phyloP scores from a whole-genome alignment of 177 flowering plant species.

The Vitis hybrid region DNA sequence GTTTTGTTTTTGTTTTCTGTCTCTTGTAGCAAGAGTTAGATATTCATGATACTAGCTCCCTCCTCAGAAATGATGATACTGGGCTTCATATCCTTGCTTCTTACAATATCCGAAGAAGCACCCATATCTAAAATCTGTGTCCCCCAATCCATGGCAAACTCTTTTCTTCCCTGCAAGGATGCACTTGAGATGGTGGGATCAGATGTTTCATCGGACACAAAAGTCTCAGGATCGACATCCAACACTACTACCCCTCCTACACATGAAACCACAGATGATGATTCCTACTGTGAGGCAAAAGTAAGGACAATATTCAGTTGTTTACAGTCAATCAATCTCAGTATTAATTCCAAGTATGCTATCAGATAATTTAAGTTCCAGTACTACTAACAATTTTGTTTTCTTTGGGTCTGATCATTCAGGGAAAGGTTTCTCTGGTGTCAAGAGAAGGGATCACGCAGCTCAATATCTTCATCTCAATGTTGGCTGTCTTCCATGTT shows the following conservation, averaged over 20 bases:
- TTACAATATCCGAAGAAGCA: conserved; percentile 15
- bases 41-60: neutral
- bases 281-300: conserved; percentile 10
- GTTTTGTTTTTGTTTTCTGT: neutral
- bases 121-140: conserved; percentile 25
- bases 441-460: conserved; percentile 17
- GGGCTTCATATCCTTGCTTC: conserved; percentile 21
- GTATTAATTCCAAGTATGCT: too few relatives aligned
- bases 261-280: neutral
- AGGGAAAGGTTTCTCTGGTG: conserved; percentile 20
- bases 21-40: too few relatives aligned
- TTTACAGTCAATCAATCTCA: too few relatives aligned
- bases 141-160: conserved; percentile 13
- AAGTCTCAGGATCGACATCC: neutral
- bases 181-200: neutral
- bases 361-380: neutral
- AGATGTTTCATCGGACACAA: conserved; percentile 3
- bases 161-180: conserved; percentile 24
- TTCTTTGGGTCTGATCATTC: neutral
- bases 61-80: conserved; percentile 20
- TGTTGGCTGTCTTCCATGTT: conserved; percentile 21
- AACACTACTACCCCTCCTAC: neutral
- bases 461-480: conserved; percentile 16
- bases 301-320: neutral
- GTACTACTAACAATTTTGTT: neutral